Evolutionary conservation across 768 basidiomycete species (phyloP).

Genomic region (Rhizopogon vulgaris): DNA sequence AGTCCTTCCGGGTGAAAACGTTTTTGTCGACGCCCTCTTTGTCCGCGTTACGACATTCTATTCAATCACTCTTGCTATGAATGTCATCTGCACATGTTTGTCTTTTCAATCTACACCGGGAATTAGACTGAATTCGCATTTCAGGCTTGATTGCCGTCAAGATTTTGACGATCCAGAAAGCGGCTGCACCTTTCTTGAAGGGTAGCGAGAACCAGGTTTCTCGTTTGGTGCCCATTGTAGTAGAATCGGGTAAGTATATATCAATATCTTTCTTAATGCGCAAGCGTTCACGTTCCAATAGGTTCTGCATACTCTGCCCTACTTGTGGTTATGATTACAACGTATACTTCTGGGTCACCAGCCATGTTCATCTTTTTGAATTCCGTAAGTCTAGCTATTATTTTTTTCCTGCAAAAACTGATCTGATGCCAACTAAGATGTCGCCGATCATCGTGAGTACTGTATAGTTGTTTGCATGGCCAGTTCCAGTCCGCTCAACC

Average conservation of each 20-base stretch:
- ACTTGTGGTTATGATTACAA: constrained; percentile 14
- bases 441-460: constrained; percentile 14
- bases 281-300: background rate
- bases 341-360: constrained; percentile 5
- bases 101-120: background rate
- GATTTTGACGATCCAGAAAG: constrained; percentile 18
- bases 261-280: background rate
- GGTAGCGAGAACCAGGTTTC: constrained; percentile 2
- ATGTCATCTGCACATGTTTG: constrained; percentile 22
- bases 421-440: constrained; percentile 1
- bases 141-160: constrained; percentile 18
- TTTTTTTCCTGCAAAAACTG: background rate
- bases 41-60: constrained; percentile 19
- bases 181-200: constrained; percentile 2
- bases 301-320: constrained; percentile 13
- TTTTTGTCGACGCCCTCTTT: constrained; percentile 15
- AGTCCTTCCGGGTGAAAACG: constrained; percentile 12
- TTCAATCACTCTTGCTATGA: constrained; percentile 17
- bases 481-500: background rate
- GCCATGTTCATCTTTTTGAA: constrained; percentile 15
- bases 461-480: background rate
- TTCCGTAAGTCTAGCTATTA: constrained; percentile 3
- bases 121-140: background rate
- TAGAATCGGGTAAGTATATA: constrained; percentile 15
- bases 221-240: constrained; percentile 10